Conservation (phyloP, 768 basidiomycete species). For the Sarcodon aspratus region DNA sequence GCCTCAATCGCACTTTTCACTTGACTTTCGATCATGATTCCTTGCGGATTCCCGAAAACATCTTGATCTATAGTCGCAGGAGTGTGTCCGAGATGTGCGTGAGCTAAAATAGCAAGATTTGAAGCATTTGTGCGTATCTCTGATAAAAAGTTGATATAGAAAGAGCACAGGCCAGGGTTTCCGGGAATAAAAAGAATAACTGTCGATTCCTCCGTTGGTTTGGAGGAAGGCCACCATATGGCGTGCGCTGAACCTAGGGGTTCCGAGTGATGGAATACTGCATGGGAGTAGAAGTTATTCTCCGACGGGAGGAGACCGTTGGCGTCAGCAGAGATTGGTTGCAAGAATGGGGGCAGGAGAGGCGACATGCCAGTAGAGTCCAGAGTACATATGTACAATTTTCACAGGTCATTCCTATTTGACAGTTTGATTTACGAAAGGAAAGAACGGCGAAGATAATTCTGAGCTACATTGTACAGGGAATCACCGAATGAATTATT, state of each 20-base stretch:
- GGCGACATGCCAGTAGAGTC: too few species aligned
- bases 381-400: too few species aligned
- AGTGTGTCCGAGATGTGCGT: constrained; percentile 57
- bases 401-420: too few species aligned
- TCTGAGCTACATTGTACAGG: too few species aligned
- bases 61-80: constrained; percentile 22
- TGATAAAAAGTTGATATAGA: constrained; percentile 57
- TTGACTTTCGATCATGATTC: constrained; percentile 33
- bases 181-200: constrained; percentile 16
- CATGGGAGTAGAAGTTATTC: background rate
- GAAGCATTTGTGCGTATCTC: constrained; percentile 28
- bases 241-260: constrained; percentile 1
- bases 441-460: too few species aligned
- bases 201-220: constrained; percentile 10
- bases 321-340: background rate
- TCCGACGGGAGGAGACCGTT: background rate
- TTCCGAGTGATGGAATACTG: constrained; percentile 1
- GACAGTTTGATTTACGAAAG: too few species aligned
- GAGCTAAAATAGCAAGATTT: constrained; percentile 42
- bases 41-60: constrained; percentile 13
- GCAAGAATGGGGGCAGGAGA: constrained; percentile 4
- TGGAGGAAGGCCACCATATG: constrained; percentile 13
- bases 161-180: constrained; percentile 51
- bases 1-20: constrained; percentile 44
- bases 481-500: too few species aligned